Percentiles rank a stretch among this genome's conserved stretches.
Conservation (phyloP, 2,329 filamentous ascomycete genomes). For the Rhexocercosporidium sp. region DNA sequence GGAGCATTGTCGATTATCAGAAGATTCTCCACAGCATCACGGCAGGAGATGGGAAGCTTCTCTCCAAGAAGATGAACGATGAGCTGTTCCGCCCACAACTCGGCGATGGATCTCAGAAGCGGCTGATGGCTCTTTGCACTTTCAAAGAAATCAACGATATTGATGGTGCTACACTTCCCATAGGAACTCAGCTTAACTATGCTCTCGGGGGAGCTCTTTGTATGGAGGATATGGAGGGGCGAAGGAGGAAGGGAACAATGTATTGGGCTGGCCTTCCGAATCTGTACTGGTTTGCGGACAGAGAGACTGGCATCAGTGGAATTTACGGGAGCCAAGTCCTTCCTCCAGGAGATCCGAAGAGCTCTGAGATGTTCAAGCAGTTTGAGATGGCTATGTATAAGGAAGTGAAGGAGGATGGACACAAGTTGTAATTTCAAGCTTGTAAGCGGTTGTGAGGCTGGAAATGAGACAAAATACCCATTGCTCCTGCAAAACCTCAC, state of each 20-base stretch:
- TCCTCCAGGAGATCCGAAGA: slow-evolving; percentile 47
- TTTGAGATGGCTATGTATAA: background rate
- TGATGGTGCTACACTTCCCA: slow-evolving; percentile 31
- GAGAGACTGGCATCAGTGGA: slow-evolving; percentile 61
- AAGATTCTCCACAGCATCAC: slow-evolving; percentile 53
- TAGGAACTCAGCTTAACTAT: background rate
- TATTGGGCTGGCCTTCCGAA: slow-evolving; percentile 66
- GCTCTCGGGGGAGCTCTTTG: slow-evolving; percentile 39
- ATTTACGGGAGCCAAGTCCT: slow-evolving; percentile 57
- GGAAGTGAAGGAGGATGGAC: background rate
- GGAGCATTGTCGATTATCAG: slow-evolving; percentile 48
- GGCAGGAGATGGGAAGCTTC: slow-evolving; percentile 53
- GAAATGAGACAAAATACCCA: background rate
- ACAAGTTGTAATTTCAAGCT: background rate
- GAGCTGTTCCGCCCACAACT: slow-evolving; percentile 56
- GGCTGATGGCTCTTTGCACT: slow-evolving; percentile 33
- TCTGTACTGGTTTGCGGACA: slow-evolving; percentile 66
- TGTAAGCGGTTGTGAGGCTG: background rate
- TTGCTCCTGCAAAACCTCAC: background rate
- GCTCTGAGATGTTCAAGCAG: background rate
- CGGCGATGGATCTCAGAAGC: slow-evolving; percentile 30
- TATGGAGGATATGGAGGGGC: slow-evolving; percentile 49
- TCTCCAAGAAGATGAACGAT: slow-evolving; percentile 48
- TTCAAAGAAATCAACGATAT: slow-evolving; percentile 21
- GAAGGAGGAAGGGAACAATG: slow-evolving; percentile 53